Evolutionary conservation across 768 basidiomycete species (phyloP), one percentile per base, ranked within the genome.

Genomic region (Pisolithus orientalis): DNA sequence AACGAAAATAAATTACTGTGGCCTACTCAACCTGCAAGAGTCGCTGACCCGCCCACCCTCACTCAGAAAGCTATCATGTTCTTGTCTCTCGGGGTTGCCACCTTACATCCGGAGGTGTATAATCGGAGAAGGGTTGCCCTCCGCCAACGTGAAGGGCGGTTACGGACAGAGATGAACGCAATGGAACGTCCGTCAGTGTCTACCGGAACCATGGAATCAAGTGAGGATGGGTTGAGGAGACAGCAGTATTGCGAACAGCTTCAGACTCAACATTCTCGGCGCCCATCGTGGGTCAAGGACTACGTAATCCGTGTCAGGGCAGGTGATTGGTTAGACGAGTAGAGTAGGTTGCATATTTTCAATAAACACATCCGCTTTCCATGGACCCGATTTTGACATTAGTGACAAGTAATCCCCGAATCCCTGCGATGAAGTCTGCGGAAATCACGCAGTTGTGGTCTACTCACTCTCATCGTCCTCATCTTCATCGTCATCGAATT

Each of bases 61-160:
- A 59, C 71, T 8, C 80, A 77, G 60, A 84, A 80, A 59, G 51
- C 69, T 24, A 64, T 66, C 42, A 76, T 79, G 8, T 87, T 90
- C 61, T 55, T 80, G 29, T 69, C 72, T 29, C 67, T 90, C 32
- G 68, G 88, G 39, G 34, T 82, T 28, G 70, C 79, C 31, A 87
- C 86, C 14, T 63, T 86, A 34, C 82, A 88, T 62, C 87, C 87
- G 5, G 87, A 85, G 38, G 72, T 87, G 39, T 88, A 87, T 80
- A 82, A 88, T 61, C 77, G 80, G 54, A 73, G 87, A 59, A 72
- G 86, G 46, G 68, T 63, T 21, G 76, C 75, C 13, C 75, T 90
- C 59, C 71, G 80, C 57, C 73, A 72, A 53, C 69, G 87, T 48
- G 87, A 90, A 70, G 82, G 84, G 7, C 74, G 77, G 42, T 63